phyloP scores from a whole-genome alignment of 257 asterid genomes.

The Penstemon newberryi region DNA sequence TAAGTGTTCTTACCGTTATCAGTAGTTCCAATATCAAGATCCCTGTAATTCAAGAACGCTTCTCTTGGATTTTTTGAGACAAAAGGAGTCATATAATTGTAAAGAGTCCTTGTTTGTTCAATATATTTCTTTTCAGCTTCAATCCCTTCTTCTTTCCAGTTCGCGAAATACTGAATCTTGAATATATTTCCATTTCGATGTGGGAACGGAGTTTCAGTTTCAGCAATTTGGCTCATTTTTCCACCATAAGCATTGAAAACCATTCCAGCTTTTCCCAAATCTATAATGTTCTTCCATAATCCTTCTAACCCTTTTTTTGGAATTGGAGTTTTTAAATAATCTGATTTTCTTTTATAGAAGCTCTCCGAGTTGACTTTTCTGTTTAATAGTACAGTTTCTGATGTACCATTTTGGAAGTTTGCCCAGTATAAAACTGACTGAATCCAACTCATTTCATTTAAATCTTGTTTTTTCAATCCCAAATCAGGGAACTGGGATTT shows the following conservation, averaged over 20 bases:
- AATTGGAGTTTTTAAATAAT: conserved; percentile 10
- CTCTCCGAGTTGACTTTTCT: neutral
- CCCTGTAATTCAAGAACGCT: conserved; percentile 32
- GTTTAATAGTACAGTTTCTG: conserved; percentile 29
- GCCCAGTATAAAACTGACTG: conserved; percentile 48
- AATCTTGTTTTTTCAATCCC: conserved; percentile 32
- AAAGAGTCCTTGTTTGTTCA: conserved; percentile 3
- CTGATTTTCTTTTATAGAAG: conserved; percentile 16
- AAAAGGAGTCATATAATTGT: conserved; percentile 27
- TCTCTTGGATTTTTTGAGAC: conserved; percentile 27
- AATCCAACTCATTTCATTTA: conserved; percentile 66
- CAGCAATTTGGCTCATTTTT: conserved; percentile 31
- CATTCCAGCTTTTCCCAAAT: neutral
- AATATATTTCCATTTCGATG: conserved; percentile 38
- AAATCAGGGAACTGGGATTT: conserved; percentile 40
- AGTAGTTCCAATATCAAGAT: conserved; percentile 31
- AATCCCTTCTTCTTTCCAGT: conserved; percentile 24
- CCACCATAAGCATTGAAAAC: conserved; percentile 34
- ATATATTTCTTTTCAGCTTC: conserved; percentile 16
- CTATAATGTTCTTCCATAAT: conserved; percentile 2
- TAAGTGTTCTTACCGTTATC: conserved; percentile 18
- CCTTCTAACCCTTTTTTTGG: neutral
- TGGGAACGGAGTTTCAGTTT: conserved; percentile 29
- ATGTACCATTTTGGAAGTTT: conserved; percentile 37
- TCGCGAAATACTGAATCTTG: conserved; percentile 30